Base-by-base conservation (phyloP, 2,329 filamentous ascomycete genomes). In the Nemania bipapillata region DNA sequence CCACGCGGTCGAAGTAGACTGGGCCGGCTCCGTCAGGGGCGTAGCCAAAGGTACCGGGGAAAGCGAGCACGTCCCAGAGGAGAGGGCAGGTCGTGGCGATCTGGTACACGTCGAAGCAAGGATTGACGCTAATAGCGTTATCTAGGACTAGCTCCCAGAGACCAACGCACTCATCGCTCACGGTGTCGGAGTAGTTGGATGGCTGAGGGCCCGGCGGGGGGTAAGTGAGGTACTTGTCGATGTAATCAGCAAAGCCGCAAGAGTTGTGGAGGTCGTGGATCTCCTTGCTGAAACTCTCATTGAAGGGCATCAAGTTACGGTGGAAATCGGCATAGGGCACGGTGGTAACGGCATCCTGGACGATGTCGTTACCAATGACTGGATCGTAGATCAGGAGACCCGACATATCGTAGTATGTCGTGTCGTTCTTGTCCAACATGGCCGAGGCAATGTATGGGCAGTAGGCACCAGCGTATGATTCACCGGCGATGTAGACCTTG, bases 1-100 rank as follows among this genome's bases (percentile, higher is more conserved):
- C n/a, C n/a, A n/a, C 81, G 5, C 90, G 88, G 81, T 93, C 87
- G 80, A 93, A 92, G 82, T 93, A 91, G 60, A 93, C 82, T 0
- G 72, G 72, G 0, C 79, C 77, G 0, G 88, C 84, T 1, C 90
- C 91, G 0, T 80, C 82, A 0, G 92, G 91, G 0, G 86, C 74
- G 79, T 94, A 95, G 22, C 79, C 77, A 63, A 89, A 83, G 2
- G 85, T 84, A n/a, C 90, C 89, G 0, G 91, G 89, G 79, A 91
- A 79, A 9, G 75, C 77, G 20, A 79, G 68, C 0, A 78, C 86
- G 71, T 92, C 89, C 87, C 88, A 92, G 1, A 89, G 82, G 1
- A 90, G 73, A 1, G 91, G 90, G 77, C 91, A 92, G 9, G 87
- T 91, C 7, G 86, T 87, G 4, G 86, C 87, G 17, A 92, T 84